A percentile compares a stretch with the other conserved stretches of the same genome.
These are phyloP conservation scores for Xylaria multiplex DNA, from an alignment of 2,329 filamentous ascomycete species.

Conservation along the genomic window DNA sequence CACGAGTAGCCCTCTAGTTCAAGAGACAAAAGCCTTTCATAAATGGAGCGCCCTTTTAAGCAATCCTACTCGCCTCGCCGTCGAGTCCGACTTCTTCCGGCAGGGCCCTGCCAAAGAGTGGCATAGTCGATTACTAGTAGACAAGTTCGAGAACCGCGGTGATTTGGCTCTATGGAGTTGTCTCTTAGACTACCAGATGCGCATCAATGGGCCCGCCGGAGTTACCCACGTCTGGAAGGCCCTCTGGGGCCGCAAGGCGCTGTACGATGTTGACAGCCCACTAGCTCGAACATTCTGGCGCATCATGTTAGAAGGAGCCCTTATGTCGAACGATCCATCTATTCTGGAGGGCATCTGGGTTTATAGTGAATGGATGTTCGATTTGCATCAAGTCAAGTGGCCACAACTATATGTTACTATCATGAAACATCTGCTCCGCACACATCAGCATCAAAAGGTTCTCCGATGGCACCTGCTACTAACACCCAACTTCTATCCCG, in stretches of 20 bases:
- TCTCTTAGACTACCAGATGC: conserved; percentile 48
- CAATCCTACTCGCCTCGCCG: conserved; percentile 43
- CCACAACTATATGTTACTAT: conserved; percentile 61
- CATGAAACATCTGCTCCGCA: conserved; percentile 56
- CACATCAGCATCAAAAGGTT: conserved; percentile 52
- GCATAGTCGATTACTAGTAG: conserved; percentile 42
- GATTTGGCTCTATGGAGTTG: conserved; percentile 48
- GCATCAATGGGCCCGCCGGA: conserved; percentile 45
- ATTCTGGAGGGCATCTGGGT: conserved; percentile 51
- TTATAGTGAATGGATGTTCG: conserved; percentile 57
- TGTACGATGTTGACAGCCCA: conserved; percentile 43
- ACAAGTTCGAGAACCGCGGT: conserved; percentile 42
- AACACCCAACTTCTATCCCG: conserved; percentile 55
- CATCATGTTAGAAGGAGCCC: conserved; percentile 49
- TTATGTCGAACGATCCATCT: conserved; percentile 45
- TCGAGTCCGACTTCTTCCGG: conserved; percentile 49
- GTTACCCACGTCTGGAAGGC: conserved; percentile 46
- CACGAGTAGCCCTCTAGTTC: conserved; percentile 35
- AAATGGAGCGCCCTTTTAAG: conserved; percentile 45
- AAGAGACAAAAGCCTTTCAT: conserved; percentile 40
- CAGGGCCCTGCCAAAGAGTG: conserved; percentile 42
- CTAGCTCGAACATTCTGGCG: conserved; percentile 46
- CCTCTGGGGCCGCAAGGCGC: conserved; percentile 48
- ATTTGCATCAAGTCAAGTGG: conserved; percentile 56
- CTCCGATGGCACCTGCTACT: conserved; percentile 61